Evolutionary conservation across 192 early-diverging fungal species (phyloP).

Genomic region (Podila verticillata): DNA sequence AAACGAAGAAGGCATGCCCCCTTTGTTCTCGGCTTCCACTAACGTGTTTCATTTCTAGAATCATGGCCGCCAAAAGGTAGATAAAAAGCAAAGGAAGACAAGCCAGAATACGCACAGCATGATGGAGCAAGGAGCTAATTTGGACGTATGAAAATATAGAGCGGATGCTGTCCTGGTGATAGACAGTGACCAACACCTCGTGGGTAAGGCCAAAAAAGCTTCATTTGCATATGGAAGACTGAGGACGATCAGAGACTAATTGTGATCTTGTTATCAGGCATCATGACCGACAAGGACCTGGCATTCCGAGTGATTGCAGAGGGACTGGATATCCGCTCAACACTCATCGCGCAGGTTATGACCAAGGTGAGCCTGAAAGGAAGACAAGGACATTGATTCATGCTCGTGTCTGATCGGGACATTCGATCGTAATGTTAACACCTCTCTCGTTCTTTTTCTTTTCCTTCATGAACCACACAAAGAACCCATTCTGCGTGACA

Average conservation of each 20-base stretch:
- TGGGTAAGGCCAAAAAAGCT: slow-evolving; percentile 48
- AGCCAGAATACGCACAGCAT: not conserved
- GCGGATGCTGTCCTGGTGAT: slow-evolving; percentile 45
- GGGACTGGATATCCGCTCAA: slow-evolving; percentile 64
- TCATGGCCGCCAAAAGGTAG: slow-evolving; percentile 26
- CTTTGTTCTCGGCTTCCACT: not conserved
- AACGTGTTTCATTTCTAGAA: slow-evolving; percentile 11
- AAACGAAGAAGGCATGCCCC: too few species aligned
- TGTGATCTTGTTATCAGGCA: slow-evolving; percentile 70
- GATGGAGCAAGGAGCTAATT: not conserved
- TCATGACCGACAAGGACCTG: slow-evolving; percentile 92
- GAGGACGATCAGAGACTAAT: slow-evolving; percentile 54
- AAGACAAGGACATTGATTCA: not conserved
- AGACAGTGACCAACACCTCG: slow-evolving; percentile 51
- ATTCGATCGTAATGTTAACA: not conserved
- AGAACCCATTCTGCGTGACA: slow-evolving; percentile 83
- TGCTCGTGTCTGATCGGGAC: not conserved
- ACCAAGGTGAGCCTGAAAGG: slow-evolving; percentile 67
- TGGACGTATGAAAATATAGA: not conserved
- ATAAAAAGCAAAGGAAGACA: slow-evolving; percentile 51
- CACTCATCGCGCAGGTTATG: slow-evolving; percentile 78
- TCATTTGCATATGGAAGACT: not conserved
- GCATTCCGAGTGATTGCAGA: slow-evolving; percentile 88
- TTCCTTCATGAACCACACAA: not conserved
- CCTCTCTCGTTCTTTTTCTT: not conserved